phyloP scores from a whole-genome alignment of 352 stramenopile genomes.

The Globisporangium takayamanum region DNA sequence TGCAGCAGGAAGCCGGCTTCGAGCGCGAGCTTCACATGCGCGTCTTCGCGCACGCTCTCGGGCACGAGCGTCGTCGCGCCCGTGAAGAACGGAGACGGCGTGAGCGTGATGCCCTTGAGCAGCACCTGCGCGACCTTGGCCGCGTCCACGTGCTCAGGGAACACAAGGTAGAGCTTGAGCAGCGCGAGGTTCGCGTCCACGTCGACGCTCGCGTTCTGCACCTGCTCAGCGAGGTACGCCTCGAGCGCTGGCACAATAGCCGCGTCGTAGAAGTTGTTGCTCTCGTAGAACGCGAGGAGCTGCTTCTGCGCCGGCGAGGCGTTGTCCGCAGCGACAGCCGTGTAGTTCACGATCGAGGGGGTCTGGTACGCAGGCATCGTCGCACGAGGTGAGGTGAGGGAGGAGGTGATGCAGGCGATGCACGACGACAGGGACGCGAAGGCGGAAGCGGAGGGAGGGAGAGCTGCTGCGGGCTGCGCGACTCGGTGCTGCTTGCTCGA shows the following conservation, averaged over 20 bases:
- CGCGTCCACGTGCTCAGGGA: conserved; percentile 46
- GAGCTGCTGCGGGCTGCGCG: background rate
- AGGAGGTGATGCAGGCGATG: conserved; percentile 1
- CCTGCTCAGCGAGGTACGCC: conserved; percentile 71
- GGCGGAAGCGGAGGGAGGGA: background rate
- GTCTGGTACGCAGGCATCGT: conserved; percentile 56
- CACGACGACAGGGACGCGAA: too few relatives aligned
- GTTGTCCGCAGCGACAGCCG: conserved; percentile 26
- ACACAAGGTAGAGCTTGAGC: conserved; percentile 80
- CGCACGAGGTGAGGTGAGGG: conserved; percentile 5
- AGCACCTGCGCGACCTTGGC: conserved; percentile 61
- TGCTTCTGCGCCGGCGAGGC: conserved; percentile 47
- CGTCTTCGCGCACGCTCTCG: conserved; percentile 63
- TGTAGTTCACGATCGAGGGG: conserved; percentile 63
- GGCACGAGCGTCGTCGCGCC: conserved; percentile 63
- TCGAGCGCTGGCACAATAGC: conserved; percentile 46
- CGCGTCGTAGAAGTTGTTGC: conserved; percentile 42
- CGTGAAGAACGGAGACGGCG: conserved; percentile 75
- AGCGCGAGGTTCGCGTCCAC: conserved; percentile 75
- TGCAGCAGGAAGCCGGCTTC: conserved; percentile 63
- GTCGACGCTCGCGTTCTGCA: conserved; percentile 49
- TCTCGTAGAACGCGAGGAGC: conserved; percentile 41
- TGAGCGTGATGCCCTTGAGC: conserved; percentile 57
- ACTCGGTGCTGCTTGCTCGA: background rate
- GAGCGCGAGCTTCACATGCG: conserved; percentile 48